Evolutionary conservation across 257 asterid species (phyloP).

Genomic region (Rehmannia glutinosa): DNA sequence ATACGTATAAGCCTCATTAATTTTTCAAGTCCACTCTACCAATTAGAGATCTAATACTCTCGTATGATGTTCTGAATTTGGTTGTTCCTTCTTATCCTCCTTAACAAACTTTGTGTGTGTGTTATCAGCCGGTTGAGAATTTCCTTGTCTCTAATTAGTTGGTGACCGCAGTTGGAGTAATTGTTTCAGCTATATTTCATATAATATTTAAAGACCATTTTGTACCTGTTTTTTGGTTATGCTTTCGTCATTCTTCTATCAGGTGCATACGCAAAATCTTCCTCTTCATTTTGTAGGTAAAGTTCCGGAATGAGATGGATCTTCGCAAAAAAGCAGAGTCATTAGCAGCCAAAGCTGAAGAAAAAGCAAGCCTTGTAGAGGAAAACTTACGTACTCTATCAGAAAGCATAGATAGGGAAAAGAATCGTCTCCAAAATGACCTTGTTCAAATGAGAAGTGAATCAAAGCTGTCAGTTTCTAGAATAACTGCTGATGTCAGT

Average conservation of each 20-base stretch:
- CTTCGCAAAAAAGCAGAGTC: conserved; percentile 74
- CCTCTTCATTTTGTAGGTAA: conserved; percentile 43
- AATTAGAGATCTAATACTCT: not conserved
- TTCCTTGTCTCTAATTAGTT: not conserved
- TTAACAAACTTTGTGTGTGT: not conserved
- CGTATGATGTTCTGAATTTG: conserved; percentile 5
- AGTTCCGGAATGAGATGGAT: conserved; percentile 68
- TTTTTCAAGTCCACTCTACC: not conserved
- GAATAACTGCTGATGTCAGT: conserved; percentile 77
- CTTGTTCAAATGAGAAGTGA: conserved; percentile 79
- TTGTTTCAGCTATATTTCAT: not conserved
- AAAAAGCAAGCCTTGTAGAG: conserved; percentile 63
- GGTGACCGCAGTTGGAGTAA: not conserved
- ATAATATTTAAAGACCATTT: not conserved
- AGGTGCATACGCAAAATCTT: conserved; percentile 5
- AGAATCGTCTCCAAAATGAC: conserved; percentile 63
- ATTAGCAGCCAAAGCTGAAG: conserved; percentile 74
- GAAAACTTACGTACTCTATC: conserved; percentile 58
- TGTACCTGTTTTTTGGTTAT: conserved; percentile 2
- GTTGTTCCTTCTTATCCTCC: not conserved
- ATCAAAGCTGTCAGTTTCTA: conserved; percentile 69
- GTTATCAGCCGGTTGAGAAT: not conserved
- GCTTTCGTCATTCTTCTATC: not conserved
- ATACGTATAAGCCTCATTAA: not conserved
- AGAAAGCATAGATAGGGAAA: conserved; percentile 68